Conservation (phyloP, 768 basidiomycete genomes). For the Thelephora aurantiotincta region DNA sequence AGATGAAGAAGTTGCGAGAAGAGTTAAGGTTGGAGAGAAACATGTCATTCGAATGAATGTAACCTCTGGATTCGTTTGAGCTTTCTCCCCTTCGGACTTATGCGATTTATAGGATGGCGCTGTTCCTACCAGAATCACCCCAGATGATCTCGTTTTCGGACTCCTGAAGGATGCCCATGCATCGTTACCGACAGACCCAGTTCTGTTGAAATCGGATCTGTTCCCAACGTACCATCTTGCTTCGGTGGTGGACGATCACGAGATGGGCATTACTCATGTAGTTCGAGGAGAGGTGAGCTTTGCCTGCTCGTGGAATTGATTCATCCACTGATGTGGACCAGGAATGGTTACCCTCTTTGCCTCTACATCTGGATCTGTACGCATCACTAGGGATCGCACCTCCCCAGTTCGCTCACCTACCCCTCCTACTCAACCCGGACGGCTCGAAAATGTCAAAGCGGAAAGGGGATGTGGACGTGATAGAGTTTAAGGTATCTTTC, state of each 20-base stretch:
- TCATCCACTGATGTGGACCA: slow-evolving; percentile 15
- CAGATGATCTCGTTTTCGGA: slow-evolving; percentile 67
- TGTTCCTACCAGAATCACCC: slow-evolving; percentile 33
- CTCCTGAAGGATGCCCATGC: slow-evolving; percentile 57
- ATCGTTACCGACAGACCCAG: slow-evolving; percentile 77
- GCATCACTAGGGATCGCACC: slow-evolving; percentile 53
- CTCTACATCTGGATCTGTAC: slow-evolving; percentile 86
- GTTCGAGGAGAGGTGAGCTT: slow-evolving; percentile 71
- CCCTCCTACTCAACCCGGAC: slow-evolving; percentile 79
- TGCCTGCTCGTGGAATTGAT: too few relatives aligned
- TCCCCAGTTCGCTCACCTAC: slow-evolving; percentile 85
- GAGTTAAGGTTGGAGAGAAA: slow-evolving; percentile 61
- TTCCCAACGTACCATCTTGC: slow-evolving; percentile 97
- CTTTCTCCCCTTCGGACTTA: neutral
- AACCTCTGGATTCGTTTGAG: slow-evolving; percentile 9
- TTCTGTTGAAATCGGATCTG: slow-evolving; percentile 82
- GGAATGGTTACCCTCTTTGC: slow-evolving; percentile 97
- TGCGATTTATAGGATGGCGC: slow-evolving; percentile 34
- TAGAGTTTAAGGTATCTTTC: slow-evolving; percentile 68
- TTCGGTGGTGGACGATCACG: slow-evolving; percentile 88
- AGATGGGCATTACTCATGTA: slow-evolving; percentile 94
- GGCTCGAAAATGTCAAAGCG: slow-evolving; percentile 94
- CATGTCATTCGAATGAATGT: slow-evolving; percentile 85
- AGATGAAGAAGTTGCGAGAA: slow-evolving; percentile 71
- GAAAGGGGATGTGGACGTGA: slow-evolving; percentile 76